phyloP scores from a whole-genome alignment of 306 rosid genomes.

The Quercus aquifolioides region DNA sequence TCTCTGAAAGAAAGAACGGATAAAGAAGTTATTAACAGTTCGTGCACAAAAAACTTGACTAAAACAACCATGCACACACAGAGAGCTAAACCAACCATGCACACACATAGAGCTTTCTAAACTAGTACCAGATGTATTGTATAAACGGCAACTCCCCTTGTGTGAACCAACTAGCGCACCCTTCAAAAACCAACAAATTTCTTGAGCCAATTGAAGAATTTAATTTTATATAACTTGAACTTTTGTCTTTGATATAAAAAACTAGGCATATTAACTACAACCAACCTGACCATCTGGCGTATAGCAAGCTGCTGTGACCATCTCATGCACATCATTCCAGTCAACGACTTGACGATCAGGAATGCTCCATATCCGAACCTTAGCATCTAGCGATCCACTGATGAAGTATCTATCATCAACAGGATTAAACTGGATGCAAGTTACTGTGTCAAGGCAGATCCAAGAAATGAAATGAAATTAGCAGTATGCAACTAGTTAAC shows the following conservation, averaged over 20 bases:
- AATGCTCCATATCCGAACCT: constrained; percentile 99
- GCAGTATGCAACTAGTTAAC: constrained; percentile 24
- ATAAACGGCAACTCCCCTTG: constrained; percentile 95
- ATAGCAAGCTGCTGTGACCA: constrained; percentile 99
- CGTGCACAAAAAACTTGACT: constrained; percentile 21
- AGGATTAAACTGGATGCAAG: constrained; percentile 99
- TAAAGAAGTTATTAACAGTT: constrained; percentile 12
- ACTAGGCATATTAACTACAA: constrained; percentile 18
- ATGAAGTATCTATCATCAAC: constrained; percentile 97
- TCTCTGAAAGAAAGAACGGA: constrained; percentile 47
- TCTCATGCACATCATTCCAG: constrained; percentile 94
- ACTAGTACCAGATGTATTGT: constrained; percentile 70
- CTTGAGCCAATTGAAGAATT: constrained; percentile 17
- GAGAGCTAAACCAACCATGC: not conserved
- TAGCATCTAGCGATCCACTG: constrained; percentile 95
- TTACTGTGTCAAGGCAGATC: constrained; percentile 69
- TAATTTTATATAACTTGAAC: not conserved
- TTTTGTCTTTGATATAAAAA: not conserved
- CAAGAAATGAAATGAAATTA: constrained; percentile 36
- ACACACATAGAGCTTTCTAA: not conserved
- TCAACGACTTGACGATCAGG: constrained; percentile 92
- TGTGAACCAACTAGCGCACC: constrained; percentile 92
- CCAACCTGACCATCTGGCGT: constrained; percentile 99
- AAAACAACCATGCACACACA: not conserved
- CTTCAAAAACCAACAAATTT: constrained; percentile 49